Evolutionary conservation across 768 basidiomycete genomes (phyloP).

Genomic region (Wakefieldia striispora): DNA sequence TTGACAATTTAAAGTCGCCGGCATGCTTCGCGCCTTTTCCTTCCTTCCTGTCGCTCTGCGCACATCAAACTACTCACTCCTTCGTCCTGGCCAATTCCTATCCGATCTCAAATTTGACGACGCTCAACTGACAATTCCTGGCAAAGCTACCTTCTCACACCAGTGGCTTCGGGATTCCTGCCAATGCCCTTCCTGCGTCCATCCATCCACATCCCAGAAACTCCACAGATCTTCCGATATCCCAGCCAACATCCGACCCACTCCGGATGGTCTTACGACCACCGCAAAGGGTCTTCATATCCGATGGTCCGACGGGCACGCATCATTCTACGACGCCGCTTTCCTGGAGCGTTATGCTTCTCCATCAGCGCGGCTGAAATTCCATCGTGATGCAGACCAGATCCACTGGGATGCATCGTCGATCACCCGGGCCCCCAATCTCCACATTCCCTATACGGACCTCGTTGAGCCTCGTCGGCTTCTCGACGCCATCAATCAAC

Average conservation of each 20-base stretch:
- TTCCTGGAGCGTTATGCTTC: slow-evolving; percentile 53
- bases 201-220: slow-evolving; percentile 78
- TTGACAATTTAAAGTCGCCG: too few relatives aligned
- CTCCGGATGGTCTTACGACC: slow-evolving; percentile 39
- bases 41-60: background rate
- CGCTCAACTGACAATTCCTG: slow-evolving; percentile 14
- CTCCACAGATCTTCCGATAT: slow-evolving; percentile 69
- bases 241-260: slow-evolving; percentile 47
- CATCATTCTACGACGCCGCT: slow-evolving; percentile 48
- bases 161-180: slow-evolving; percentile 88
- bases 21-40: slow-evolving; percentile 7
- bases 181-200: slow-evolving; percentile 66
- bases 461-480: slow-evolving; percentile 47
- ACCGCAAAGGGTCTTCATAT: slow-evolving; percentile 46
- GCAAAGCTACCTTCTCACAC: slow-evolving; percentile 54
- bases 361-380: slow-evolving; percentile 32
- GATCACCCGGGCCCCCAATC: slow-evolving; percentile 37
- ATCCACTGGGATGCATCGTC: slow-evolving; percentile 46
- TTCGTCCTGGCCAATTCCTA: slow-evolving; percentile 4
- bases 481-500: slow-evolving; percentile 61
- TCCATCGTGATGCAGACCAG: slow-evolving; percentile 43
- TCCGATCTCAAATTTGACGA: slow-evolving; percentile 12
- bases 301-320: slow-evolving; percentile 59
- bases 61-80: background rate
- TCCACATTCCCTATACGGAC: slow-evolving; percentile 56